Evolutionary conservation across 208 protist species (phyloP), one percentile per base, ranked within the genome.

Genomic region (Wallacemonas collosoma): DNA sequence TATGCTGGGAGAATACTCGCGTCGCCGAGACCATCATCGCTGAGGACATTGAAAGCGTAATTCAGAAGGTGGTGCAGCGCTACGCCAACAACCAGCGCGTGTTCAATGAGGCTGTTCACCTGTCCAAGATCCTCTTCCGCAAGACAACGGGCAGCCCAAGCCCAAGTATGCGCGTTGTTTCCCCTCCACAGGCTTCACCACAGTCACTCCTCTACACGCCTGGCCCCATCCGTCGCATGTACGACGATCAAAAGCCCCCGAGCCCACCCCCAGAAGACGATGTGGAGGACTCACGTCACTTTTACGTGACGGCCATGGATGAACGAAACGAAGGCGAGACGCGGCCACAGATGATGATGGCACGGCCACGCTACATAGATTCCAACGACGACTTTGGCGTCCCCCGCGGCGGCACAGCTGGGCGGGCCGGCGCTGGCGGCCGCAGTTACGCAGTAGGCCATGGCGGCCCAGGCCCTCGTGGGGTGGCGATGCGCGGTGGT

Each of bases 1-100:
- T 97, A 3, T 97, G 91, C 69, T 97, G 93, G 93, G 88, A 96
- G 73, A 95, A 94, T 76, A 83, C 81, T 14, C 84, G 89, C 69
- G 90, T 96, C 36, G 89, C 90, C 2, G 83, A 97, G 78, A 82
- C 72, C 41, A 97, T 97, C 74, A 93, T 96, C 66, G 81, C 75
- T 53, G 86, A 89, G 70, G 76, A 79, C 44, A 74, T 95, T 17
- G 88, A 94, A 64, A 88, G 89, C 45, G 89, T 93, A 26, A 77
- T 97, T 68, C 81, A 93, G 73, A 72, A 78, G 47, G 82, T 95
- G 56, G 80, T 95, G 47, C 72, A 86, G 64, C 73, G 81, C 51
- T 95, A 95, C 79, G 72, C 83, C 11, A 67, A 86, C 48, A 82
- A 76, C 11, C 81, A 83, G 43, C 88, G 91, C 26, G 89, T 96